Base-by-base conservation (phyloP, 2,329 filamentous ascomycete genomes). In the Harringtonia aguacate region DNA sequence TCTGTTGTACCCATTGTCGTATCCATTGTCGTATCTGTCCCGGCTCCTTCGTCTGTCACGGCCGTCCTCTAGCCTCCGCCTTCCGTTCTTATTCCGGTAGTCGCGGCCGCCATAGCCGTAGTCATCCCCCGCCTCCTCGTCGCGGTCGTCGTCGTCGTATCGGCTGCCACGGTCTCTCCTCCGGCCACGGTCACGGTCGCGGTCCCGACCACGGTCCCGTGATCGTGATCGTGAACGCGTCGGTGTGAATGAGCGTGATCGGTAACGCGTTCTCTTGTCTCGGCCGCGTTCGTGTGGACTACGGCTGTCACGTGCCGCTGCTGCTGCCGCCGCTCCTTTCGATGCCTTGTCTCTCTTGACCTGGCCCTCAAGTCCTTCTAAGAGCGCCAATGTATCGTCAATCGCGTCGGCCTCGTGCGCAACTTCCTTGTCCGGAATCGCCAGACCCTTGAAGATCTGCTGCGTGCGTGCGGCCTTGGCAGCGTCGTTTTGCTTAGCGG, bases 381-480 rank as follows among this genome's bases (percentile, higher is more conserved):
- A 63, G 55, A 94, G 73, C 1, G 89, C 89, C 54, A 98, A 79
- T 0, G 92, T 95, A 61, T 98, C 89, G 57, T 97, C 92, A 56
- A 95, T 83, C 18, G 79, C 84, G 58, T 86, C 84, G 5, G 34
- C 41, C 24, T 63, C 58, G 22, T 61, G 50, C 6, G 53, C 53
- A 1, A 58, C 58, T 28, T 80, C 73, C 58, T 81, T 82, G 62
- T 98, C 90, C 1, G 90, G 87, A 37, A 98, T 74, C 8, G 88
- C 77, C 41, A 98, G 73, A 1, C 89, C 94, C 55, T 82, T 88
- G 63, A 98, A 98, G n/a, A 94, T 77, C 50, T 84, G 78, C 4
- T 78, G 53, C 2, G 72, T 59, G 33, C 72, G 56, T 58, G 56
- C 41, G 54, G 63, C 62, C 28, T 61, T 61, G 31, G 66, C 35